A percentile compares a stretch with the other conserved stretches of the same genome.
Evolutionary conservation across 1,139 yeast species (phyloP).

Genomic region (Kodamaea fungicola): DNA sequence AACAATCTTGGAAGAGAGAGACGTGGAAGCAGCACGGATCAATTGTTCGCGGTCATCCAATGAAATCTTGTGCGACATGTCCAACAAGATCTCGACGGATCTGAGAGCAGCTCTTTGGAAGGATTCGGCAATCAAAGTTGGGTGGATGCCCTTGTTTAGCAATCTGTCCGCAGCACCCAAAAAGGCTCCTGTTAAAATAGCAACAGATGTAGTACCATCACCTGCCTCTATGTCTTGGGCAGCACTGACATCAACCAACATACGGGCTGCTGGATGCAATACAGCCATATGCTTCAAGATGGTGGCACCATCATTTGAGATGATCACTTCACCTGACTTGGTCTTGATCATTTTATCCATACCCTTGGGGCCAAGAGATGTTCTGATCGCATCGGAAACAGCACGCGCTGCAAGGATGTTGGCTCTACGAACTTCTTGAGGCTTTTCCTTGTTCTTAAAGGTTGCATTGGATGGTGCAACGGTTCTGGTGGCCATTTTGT

Average conservation of each 20-base stretch:
- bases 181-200: conserved; percentile 89
- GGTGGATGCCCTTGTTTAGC: conserved; percentile 89
- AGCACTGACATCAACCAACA: conserved; percentile 95
- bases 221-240: conserved; percentile 99
- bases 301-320: conserved; percentile 97
- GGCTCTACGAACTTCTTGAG: conserved; percentile 92
- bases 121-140: conserved; percentile 90
- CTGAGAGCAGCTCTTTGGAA: conserved; percentile 91
- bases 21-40: conserved; percentile 90
- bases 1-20: conserved; percentile 90
- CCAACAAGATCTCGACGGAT: conserved; percentile 79
- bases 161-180: conserved; percentile 92
- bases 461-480: conserved; percentile 75
- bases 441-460: conserved; percentile 92
- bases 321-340: conserved; percentile 85
- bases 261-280: conserved; percentile 95
- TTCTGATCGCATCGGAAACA: conserved; percentile 96
- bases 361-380: conserved; percentile 97
- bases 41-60: conserved; percentile 76
- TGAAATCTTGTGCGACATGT: conserved; percentile 77
- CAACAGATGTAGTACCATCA: conserved; percentile 98
- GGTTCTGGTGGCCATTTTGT: conserved; percentile 13
- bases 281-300: conserved; percentile 97
- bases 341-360: conserved; percentile 99
- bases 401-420: conserved; percentile 96